Evolutionary conservation across 192 early-diverging fungal genomes (phyloP).

Genomic region (Kappamyces sp.): DNA sequence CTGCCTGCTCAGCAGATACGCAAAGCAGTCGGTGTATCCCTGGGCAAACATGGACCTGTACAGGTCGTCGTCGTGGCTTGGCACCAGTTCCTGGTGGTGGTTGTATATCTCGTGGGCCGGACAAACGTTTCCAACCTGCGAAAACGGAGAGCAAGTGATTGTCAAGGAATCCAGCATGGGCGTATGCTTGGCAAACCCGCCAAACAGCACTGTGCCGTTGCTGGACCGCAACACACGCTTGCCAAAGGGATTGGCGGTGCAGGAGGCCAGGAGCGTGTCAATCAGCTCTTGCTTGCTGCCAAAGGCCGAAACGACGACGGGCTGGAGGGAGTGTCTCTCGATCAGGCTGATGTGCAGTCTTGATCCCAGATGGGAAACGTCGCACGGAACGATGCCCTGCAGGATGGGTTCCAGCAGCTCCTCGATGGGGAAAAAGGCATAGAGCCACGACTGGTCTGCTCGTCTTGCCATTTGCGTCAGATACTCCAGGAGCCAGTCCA

Average conservation of each 20-base stretch:
- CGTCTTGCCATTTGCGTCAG: background rate
- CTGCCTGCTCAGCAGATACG: background rate
- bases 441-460: too few relatives aligned
- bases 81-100: background rate
- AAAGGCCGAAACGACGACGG: slow-evolving; percentile 4
- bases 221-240: background rate
- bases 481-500: slow-evolving; percentile 4
- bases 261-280: slow-evolving; percentile 3
- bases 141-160: slow-evolving; percentile 4
- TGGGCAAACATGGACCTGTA: slow-evolving; percentile 9
- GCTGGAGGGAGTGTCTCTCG: background rate
- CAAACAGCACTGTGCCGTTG: background rate
- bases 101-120: background rate
- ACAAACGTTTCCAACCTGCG: slow-evolving; percentile 1
- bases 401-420: slow-evolving; percentile 2
- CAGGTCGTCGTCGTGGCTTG: background rate
- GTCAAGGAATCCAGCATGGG: background rate
- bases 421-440: background rate
- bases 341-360: slow-evolving; percentile 1
- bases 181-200: background rate
- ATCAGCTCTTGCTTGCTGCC: slow-evolving; percentile 2
- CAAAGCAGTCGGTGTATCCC: slow-evolving; percentile 2
- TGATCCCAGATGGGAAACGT: background rate
- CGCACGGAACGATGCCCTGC: background rate
- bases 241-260: background rate